These are phyloP conservation scores for Metschnikowia picachoensis DNA, from an alignment of 805 yeast genomes.

Conservation along the genomic window DNA sequence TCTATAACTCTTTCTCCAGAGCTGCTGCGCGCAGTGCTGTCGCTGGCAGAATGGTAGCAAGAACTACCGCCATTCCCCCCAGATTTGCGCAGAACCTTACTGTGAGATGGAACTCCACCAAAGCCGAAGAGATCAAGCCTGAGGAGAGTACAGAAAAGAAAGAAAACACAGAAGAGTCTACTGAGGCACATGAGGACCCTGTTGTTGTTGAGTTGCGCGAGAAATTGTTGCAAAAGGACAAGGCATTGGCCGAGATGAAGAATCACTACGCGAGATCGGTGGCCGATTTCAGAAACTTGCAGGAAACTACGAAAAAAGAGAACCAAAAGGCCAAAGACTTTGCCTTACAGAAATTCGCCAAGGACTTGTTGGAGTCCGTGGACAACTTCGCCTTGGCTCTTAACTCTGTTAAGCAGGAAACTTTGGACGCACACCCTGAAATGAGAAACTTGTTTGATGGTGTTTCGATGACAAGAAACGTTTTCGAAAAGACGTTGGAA, in stretches of 20 bases:
- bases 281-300: slow-evolving; percentile 91
- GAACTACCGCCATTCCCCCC: slow-evolving; percentile 7
- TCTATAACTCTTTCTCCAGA: slow-evolving; percentile 10
- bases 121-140: slow-evolving; percentile 3
- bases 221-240: slow-evolving; percentile 57
- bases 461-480: slow-evolving; percentile 82
- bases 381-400: slow-evolving; percentile 90
- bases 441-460: slow-evolving; percentile 80
- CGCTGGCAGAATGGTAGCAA: slow-evolving; percentile 6
- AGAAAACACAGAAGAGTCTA: slow-evolving; percentile 2
- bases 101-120: slow-evolving; percentile 13
- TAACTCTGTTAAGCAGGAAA: slow-evolving; percentile 62
- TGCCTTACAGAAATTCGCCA: slow-evolving; percentile 89
- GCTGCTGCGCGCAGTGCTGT: slow-evolving; percentile 8
- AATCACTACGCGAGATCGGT: slow-evolving; percentile 78
- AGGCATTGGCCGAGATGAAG: slow-evolving; percentile 76
- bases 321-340: slow-evolving; percentile 82
- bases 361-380: slow-evolving; percentile 81
- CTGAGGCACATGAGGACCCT: slow-evolving; percentile 18
- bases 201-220: slow-evolving; percentile 41
- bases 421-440: slow-evolving; percentile 38
- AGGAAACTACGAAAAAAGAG: slow-evolving; percentile 85
- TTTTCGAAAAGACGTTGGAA: slow-evolving; percentile 77
- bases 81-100: slow-evolving; percentile 2
- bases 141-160: not conserved